A percentile compares a stretch with the other conserved stretches of the same genome.
Evolutionary conservation across 495 filamentous ascomycete genomes (phyloP).

Genomic region (Penicillium longicatenatum): DNA sequence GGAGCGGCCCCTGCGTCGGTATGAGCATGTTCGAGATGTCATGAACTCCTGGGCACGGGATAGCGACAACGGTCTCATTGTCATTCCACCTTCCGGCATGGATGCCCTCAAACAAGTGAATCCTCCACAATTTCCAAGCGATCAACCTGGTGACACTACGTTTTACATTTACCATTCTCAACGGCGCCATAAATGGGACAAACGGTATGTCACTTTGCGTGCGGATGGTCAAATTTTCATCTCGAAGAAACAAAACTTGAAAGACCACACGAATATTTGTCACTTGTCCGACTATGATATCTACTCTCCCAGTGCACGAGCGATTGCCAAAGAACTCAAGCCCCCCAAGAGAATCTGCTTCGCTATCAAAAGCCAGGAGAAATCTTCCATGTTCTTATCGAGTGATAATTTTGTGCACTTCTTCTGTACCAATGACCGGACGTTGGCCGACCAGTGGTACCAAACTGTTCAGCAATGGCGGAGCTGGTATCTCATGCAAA

Average conservation of each 20-base stretch:
- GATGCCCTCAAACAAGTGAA: conserved; percentile 52
- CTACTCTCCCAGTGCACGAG: conserved; percentile 69
- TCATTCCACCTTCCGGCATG: conserved; percentile 54
- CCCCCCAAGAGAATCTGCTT: conserved; percentile 81
- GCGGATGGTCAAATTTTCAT: conserved; percentile 74
- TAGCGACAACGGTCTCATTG: conserved; percentile 66
- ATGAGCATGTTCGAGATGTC: conserved; percentile 85
- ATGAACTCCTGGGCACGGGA: conserved; percentile 92
- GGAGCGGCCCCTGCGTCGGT: conserved; percentile 79
- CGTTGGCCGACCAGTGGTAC: conserved; percentile 67
- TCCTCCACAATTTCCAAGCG: conserved; percentile 52
- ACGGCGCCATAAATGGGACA: conserved; percentile 80
- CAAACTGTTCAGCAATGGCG: conserved; percentile 75
- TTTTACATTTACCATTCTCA: conserved; percentile 80
- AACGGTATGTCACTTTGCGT: conserved; percentile 74
- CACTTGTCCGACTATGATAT: conserved; percentile 94
- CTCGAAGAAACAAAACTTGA: conserved; percentile 63
- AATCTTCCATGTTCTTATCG: conserved; percentile 78
- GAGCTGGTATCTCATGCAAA: conserved; percentile 82
- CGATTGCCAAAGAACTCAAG: conserved; percentile 63
- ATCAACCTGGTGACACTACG: conserved; percentile 62
- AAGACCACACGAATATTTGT: conserved; percentile 69
- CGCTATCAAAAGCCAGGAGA: conserved; percentile 92
- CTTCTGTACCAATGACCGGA: conserved; percentile 75
- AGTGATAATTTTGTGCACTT: conserved; percentile 89